Evolutionary conservation across 2,329 filamentous ascomycete genomes (phyloP).

Genomic region (Metarhizium rileyi): DNA sequence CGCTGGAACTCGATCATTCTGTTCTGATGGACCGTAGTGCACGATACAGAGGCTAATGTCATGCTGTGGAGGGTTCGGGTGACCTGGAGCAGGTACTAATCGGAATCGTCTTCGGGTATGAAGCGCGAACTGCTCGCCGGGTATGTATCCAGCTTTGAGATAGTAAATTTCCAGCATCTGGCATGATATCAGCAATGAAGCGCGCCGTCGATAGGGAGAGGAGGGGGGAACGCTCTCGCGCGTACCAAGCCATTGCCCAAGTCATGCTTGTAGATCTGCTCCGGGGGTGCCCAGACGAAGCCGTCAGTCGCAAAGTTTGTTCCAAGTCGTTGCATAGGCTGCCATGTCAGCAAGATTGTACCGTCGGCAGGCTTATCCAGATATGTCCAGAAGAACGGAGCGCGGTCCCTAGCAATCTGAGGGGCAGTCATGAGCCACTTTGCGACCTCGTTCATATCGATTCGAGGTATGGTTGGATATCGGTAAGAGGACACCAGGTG

Average conservation of each 20-base stretch:
- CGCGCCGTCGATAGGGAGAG: background rate
- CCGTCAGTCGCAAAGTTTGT: constrained; percentile 82
- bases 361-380: constrained; percentile 75
- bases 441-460: constrained; percentile 68
- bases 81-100: constrained; percentile 61
- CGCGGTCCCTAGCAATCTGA: constrained; percentile 72
- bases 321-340: constrained; percentile 61
- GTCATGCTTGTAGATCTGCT: constrained; percentile 68
- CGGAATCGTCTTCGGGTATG: constrained; percentile 83
- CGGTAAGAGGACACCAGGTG: constrained; percentile 79
- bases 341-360: constrained; percentile 79
- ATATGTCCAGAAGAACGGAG: constrained; percentile 90
- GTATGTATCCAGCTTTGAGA: constrained; percentile 71
- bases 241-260: constrained; percentile 50
- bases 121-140: constrained; percentile 62
- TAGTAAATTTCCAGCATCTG: constrained; percentile 84
- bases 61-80: constrained; percentile 57
- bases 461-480: constrained; percentile 63
- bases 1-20: constrained; percentile 61
- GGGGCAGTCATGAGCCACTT: constrained; percentile 78
- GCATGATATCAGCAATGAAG: background rate
- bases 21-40: constrained; percentile 74
- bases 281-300: constrained; percentile 79
- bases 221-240: constrained; percentile 5
- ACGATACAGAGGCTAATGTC: constrained; percentile 85